Evolutionary conservation across 2,329 filamentous ascomycete species (phyloP), one percentile per base, ranked within the genome.

Genomic region (Elsinoe necatrix): DNA sequence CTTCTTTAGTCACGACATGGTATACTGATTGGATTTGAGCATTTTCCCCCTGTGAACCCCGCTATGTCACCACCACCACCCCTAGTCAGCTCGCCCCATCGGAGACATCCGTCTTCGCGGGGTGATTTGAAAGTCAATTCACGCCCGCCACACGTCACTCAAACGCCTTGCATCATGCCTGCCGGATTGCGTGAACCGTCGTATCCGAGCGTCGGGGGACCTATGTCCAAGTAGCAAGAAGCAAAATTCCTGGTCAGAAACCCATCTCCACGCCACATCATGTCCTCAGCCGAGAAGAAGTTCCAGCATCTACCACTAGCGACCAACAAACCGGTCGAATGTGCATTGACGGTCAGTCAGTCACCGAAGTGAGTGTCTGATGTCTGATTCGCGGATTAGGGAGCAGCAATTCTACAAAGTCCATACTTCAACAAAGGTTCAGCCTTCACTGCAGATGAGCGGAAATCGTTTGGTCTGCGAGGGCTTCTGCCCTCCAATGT

Each of bases 341-440:
- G 58, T 55, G 59, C 60, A 8, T 39, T 61, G 48, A 57, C 57
- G 7, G 57, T 58, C 14, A 57, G 56, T 18, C n/a, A 9, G n/a
- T 1, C 27, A 31, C 14, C 37, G 8, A 21, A n/a, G 6, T 20
- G 11, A 11, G 4, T n/a, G 16, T 9, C n/a, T 12, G 7, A 27
- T 2, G 18, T 34, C 37, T 29, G 35, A 54, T 54, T 14, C 27
- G 11, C 2, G 1, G 4, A 57, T 9, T 31, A 66, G 64, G 64
- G 63, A 57, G 67, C 69, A 39, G 75, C 79, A 0, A 72, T 89
- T 4, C 75, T 89, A 7, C 80, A 82, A 59, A 81, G 80, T 9
- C 77, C 84, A 1, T 83, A 80, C 63, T 84, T 89, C 72, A 95
- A 95, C 73, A 93, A 93, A 69, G 89, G 89, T 27, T 89, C 88